Conservation (phyloP, 345 rosid genomes). For the Dipteronia dyeriana region DNA sequence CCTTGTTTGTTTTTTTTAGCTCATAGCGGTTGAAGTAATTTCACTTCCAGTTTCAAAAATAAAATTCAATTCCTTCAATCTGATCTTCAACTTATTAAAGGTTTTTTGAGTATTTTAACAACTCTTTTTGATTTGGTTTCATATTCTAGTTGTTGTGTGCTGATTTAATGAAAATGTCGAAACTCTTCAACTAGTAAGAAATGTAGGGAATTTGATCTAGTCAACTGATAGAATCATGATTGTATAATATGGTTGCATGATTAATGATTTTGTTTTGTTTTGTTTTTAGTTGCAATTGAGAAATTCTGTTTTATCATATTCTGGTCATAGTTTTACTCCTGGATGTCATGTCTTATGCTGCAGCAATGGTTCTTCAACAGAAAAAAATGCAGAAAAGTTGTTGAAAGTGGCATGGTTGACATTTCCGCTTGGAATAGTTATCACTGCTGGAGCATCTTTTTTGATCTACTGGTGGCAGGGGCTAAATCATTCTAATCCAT, state of each 20-base stretch:
- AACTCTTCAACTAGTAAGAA: background rate
- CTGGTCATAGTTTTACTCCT: background rate
- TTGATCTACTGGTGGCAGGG: conserved; percentile 90
- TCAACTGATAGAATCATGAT: background rate
- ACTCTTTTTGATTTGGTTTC: background rate
- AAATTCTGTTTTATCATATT: background rate
- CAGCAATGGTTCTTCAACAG: conserved; percentile 53
- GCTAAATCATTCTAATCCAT: conserved; percentile 55
- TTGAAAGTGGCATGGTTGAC: conserved; percentile 88
- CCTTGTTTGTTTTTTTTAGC: background rate
- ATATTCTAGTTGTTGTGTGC: background rate
- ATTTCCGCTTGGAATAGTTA: conserved; percentile 63
- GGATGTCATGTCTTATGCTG: conserved; percentile 21
- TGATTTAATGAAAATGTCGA: background rate
- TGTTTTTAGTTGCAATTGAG: background rate
- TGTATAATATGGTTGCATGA: background rate
- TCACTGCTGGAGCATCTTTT: conserved; percentile 50
- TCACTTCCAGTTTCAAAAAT: background rate
- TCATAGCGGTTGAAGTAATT: background rate
- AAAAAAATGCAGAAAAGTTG: conserved; percentile 45
- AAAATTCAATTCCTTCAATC: background rate
- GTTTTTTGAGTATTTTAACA: background rate
- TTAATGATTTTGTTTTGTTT: conserved; percentile 1
- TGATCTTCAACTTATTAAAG: background rate
- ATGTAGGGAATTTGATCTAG: background rate